Conservation (phyloP, 352 stramenopile genomes). For the Pythium dissimile region DNA sequence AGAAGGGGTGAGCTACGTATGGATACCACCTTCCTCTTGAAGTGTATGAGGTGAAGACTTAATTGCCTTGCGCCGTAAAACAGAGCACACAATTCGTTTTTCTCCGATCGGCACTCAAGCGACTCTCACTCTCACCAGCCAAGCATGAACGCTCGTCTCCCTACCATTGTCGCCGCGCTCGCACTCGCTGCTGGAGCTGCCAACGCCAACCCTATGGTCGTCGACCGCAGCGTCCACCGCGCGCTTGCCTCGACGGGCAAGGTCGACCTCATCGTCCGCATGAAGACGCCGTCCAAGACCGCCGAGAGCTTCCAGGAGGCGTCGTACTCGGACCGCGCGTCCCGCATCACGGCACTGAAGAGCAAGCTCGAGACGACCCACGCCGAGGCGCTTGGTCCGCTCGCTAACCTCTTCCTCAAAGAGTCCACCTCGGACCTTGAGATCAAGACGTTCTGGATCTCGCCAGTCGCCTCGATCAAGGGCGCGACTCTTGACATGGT, state of each 20-base stretch:
- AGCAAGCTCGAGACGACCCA: conserved; percentile 10
- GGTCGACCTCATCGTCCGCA: conserved; percentile 9
- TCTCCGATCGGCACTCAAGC: too few relatives aligned
- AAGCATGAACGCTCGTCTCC: conserved; percentile 9
- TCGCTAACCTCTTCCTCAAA: conserved; percentile 12
- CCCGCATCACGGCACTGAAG: conserved; percentile 17
- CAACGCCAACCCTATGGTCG: neutral
- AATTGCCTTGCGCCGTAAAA: too few relatives aligned
- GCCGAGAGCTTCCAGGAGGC: conserved; percentile 15
- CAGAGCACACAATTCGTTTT: too few relatives aligned
- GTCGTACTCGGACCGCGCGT: conserved; percentile 4
- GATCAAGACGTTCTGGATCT: conserved; percentile 26
- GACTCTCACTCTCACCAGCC: too few relatives aligned
- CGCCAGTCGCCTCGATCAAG: conserved; percentile 25
- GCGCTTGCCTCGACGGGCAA: neutral
- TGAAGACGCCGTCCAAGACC: neutral
- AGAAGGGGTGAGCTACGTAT: too few relatives aligned
- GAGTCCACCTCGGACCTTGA: conserved; percentile 5
- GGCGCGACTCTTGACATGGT: conserved; percentile 21
- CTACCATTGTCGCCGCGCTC: conserved; percentile 1
- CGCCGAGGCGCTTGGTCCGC: neutral
- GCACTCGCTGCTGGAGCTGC: neutral
- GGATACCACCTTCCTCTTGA: too few relatives aligned
- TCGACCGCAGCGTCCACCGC: conserved; percentile 15
- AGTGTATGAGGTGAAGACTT: too few relatives aligned